Conservation (phyloP, 2,329 filamentous ascomycete genomes). For the Helotiales sp. region DNA sequence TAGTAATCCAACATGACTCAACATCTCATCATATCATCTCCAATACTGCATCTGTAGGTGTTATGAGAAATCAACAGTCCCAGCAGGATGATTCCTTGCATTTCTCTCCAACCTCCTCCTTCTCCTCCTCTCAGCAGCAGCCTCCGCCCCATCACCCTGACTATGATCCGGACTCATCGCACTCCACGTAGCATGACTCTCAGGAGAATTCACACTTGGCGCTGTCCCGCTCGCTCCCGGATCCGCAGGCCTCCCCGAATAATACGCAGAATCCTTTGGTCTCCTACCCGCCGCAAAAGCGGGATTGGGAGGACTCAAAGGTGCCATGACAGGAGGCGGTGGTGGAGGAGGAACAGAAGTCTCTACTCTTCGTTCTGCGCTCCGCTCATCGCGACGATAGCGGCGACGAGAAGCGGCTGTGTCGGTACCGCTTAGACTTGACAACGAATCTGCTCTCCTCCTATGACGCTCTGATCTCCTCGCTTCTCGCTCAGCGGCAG, state of each 20-base stretch:
- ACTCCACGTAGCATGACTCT: constrained; percentile 35
- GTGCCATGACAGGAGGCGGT: constrained; percentile 34
- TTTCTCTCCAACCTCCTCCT: constrained; percentile 56
- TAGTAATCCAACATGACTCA: constrained; percentile 6
- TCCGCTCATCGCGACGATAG: constrained; percentile 56
- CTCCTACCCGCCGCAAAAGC: constrained; percentile 53
- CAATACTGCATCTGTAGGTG: neutral
- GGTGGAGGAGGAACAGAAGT: constrained; percentile 9
- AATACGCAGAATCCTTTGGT: constrained; percentile 62
- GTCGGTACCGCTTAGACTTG: constrained; percentile 58
- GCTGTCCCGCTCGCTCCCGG: constrained; percentile 21
- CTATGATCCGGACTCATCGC: constrained; percentile 32
- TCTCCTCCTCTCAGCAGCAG: constrained; percentile 51
- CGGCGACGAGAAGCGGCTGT: constrained; percentile 46
- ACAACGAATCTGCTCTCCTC: constrained; percentile 50
- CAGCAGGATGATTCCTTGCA: constrained; percentile 13
- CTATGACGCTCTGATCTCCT: constrained; percentile 38
- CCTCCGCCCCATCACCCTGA: constrained; percentile 37
- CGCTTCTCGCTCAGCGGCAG: constrained; percentile 40
- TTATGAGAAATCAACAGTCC: constrained; percentile 26
- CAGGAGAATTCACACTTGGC: constrained; percentile 29
- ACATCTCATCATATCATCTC: constrained; percentile 1
- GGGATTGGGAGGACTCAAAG: constrained; percentile 56
- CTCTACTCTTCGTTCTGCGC: constrained; percentile 39
- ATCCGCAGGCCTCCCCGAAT: constrained; percentile 47